Conservation (phyloP, 495 filamentous ascomycete genomes). For the Friedmanniomyces endolithicus region DNA sequence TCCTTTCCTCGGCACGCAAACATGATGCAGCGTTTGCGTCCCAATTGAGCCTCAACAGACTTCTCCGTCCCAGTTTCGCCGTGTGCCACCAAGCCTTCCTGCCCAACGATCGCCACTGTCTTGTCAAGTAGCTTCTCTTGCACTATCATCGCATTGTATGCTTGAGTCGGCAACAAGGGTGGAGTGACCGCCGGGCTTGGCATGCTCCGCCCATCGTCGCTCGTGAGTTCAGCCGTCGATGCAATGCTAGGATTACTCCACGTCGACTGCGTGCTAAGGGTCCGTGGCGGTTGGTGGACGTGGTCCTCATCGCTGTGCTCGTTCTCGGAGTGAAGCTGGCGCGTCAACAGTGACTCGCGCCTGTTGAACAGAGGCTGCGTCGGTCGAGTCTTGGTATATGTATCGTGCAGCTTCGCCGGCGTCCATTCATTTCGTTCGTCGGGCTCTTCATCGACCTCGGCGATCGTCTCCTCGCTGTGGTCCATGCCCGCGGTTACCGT, state of each 20-base stretch:
- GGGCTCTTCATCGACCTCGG: constrained; percentile 24
- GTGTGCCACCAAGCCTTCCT: constrained; percentile 19
- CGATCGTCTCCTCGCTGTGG: constrained; percentile 9
- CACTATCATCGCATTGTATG: constrained; percentile 23
- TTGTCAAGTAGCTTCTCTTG: constrained; percentile 25
- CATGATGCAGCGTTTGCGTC: constrained; percentile 76
- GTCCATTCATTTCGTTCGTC: constrained; percentile 14
- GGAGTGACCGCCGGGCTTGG: constrained; percentile 76
- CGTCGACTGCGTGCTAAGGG: constrained; percentile 49
- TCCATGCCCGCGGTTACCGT: constrained; percentile 5
- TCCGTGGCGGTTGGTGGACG: constrained; percentile 2
- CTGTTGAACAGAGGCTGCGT: neutral
- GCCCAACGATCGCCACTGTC: constrained; percentile 20
- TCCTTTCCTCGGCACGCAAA: constrained; percentile 65
- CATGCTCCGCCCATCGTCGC: constrained; percentile 83
- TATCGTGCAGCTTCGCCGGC: neutral
- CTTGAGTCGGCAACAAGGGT: constrained; percentile 40
- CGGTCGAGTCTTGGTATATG: neutral
- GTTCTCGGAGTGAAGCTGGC: constrained; percentile 20
- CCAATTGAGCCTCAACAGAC: constrained; percentile 36
- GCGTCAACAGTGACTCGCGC: constrained; percentile 22
- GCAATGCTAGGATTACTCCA: constrained; percentile 64
- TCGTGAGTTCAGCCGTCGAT: constrained; percentile 78
- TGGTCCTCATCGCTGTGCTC: constrained; percentile 16
- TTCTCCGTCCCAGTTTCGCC: constrained; percentile 19